Conservation (phyloP, 148 eudicot species). For the Spergularia marina region DNA sequence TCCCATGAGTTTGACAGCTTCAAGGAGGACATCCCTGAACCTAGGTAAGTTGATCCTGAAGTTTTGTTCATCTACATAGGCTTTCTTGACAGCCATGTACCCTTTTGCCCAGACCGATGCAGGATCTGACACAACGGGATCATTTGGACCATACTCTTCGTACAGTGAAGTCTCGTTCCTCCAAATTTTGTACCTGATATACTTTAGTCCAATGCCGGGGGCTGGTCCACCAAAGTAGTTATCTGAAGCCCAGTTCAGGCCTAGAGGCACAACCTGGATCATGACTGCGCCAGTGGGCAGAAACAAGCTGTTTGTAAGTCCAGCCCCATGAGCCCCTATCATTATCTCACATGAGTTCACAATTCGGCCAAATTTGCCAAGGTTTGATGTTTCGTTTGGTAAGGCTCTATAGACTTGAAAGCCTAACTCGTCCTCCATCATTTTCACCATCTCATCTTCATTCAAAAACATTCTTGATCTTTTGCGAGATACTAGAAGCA, state of each 20-base stretch:
- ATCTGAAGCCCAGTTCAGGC: conserved; percentile 45
- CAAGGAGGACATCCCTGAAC: conserved; percentile 42
- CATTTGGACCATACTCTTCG: conserved; percentile 36
- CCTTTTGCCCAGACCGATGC: conserved; percentile 32
- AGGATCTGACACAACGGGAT: conserved; percentile 42
- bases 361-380: conserved; percentile 27
- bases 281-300: conserved; percentile 54
- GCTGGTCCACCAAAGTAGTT: conserved; percentile 55
- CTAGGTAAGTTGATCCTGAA: conserved; percentile 38
- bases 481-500: conserved; percentile 31
- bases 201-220: conserved; percentile 44
- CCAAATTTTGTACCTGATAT: conserved; percentile 52
- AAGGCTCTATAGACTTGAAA: conserved; percentile 30
- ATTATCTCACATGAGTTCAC: conserved; percentile 55
- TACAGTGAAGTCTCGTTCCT: conserved; percentile 58
- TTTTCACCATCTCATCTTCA: conserved; percentile 31
- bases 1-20: conserved; percentile 42
- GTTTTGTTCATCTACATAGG: conserved; percentile 51
- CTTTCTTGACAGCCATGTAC: conserved; percentile 37
- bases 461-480: conserved; percentile 31
- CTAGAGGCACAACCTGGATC: conserved; percentile 60
- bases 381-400: conserved; percentile 30
- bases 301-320: conserved; percentile 55
- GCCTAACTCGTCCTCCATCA: conserved; percentile 39
- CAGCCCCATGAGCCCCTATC: conserved; percentile 74